These are phyloP conservation scores for Bauhinia variegata DNA, from an alignment of 306 rosid species.

Conservation along the genomic window DNA sequence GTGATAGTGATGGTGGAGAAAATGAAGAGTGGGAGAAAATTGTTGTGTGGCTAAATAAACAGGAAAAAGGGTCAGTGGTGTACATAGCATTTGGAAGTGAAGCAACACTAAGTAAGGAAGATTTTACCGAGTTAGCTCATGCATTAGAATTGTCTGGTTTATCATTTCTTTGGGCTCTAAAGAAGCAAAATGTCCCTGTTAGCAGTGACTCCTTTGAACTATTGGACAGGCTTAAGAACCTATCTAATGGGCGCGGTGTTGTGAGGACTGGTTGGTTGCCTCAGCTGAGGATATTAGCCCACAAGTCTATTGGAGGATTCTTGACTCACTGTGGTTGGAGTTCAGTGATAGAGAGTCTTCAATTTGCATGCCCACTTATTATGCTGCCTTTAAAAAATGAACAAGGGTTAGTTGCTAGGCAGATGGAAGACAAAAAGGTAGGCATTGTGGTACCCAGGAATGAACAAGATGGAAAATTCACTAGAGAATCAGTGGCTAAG, in stretches of 20 bases:
- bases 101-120: slow-evolving; percentile 25
- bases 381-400: no score
- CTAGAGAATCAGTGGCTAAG: no score
- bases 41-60: slow-evolving; percentile 40
- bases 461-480: no score
- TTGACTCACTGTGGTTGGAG: slow-evolving; percentile 46
- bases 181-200: background rate
- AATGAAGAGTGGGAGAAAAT: slow-evolving; percentile 34
- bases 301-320: slow-evolving; percentile 40
- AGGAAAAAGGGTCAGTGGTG: slow-evolving; percentile 27
- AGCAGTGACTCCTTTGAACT: background rate
- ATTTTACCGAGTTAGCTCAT: slow-evolving; percentile 31
- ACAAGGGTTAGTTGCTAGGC: no score
- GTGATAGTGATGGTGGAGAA: background rate
- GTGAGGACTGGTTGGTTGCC: slow-evolving; percentile 39
- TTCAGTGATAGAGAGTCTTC: slow-evolving; percentile 29
- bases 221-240: slow-evolving; percentile 20
- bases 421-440: no score
- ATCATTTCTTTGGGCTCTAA: slow-evolving; percentile 33
- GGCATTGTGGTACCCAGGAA: no score
- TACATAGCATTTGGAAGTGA: slow-evolving; percentile 47
- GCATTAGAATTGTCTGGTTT: slow-evolving; percentile 38
- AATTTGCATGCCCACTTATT: no score
- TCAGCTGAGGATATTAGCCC: slow-evolving; percentile 35
- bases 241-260: slow-evolving; percentile 4